Evolutionary conservation across 495 filamentous ascomycete species (phyloP).

Genomic region (Staphylotrichum longicolle): DNA sequence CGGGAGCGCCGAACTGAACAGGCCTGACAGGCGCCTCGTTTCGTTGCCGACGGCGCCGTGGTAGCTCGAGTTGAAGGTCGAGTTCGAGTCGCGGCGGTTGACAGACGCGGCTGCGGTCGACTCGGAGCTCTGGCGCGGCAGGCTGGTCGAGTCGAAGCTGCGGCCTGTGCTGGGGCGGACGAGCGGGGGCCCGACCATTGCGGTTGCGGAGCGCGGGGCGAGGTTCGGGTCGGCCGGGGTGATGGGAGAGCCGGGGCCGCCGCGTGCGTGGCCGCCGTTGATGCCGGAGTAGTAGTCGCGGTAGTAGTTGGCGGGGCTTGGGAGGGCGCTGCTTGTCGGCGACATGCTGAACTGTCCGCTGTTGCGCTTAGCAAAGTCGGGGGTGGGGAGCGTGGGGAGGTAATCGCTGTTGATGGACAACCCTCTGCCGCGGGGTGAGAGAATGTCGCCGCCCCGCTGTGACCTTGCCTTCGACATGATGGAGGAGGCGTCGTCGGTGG

Average conservation of each 20-base stretch:
- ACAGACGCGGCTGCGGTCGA: slow-evolving; percentile 35
- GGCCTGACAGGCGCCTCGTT: slow-evolving; percentile 54
- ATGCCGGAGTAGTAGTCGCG: slow-evolving; percentile 47
- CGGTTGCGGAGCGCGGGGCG: slow-evolving; percentile 27
- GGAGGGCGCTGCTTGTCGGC: slow-evolving; percentile 43
- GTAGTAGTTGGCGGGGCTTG: slow-evolving; percentile 53
- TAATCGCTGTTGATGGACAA: slow-evolving; percentile 62
- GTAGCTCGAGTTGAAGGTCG: slow-evolving; percentile 44
- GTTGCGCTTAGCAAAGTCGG: slow-evolving; percentile 55
- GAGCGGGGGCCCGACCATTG: slow-evolving; percentile 30
- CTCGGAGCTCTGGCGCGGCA: slow-evolving; percentile 46
- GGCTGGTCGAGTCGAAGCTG: slow-evolving; percentile 48
- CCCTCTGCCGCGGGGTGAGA: slow-evolving; percentile 47
- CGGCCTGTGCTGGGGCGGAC: slow-evolving; percentile 51
- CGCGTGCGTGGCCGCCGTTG: slow-evolving; percentile 37
- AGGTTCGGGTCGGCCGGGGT: slow-evolving; percentile 11
- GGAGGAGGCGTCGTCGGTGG: slow-evolving; percentile 43
- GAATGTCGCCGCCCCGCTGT: slow-evolving; percentile 37
- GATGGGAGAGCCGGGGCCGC: slow-evolving; percentile 37
- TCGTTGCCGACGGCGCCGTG: slow-evolving; percentile 12
- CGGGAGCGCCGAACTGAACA: slow-evolving; percentile 85
- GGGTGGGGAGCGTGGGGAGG: slow-evolving; percentile 59
- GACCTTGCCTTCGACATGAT: slow-evolving; percentile 40
- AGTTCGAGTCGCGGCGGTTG: slow-evolving; percentile 46
- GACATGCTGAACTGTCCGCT: slow-evolving; percentile 57